phyloP scores from a whole-genome alignment of 2,329 filamentous ascomycete species.

The Cryphonectria parasitica region DNA sequence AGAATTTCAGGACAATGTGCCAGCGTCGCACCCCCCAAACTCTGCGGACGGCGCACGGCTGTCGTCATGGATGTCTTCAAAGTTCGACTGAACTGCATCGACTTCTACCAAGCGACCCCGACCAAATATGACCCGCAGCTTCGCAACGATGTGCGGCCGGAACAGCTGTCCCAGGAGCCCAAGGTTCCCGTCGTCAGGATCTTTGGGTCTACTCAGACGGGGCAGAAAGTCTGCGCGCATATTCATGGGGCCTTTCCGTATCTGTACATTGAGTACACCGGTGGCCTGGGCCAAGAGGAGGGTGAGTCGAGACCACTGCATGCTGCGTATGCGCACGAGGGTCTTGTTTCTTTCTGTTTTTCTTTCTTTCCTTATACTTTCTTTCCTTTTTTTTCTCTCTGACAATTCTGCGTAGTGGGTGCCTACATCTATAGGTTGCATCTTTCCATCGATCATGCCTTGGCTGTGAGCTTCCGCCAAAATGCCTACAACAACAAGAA shows the following conservation, averaged over 20 bases:
- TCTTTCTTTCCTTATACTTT: too few relatives aligned
- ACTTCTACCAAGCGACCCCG: slow-evolving; percentile 84
- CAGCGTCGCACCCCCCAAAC: background rate
- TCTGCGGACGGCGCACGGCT: slow-evolving; percentile 10
- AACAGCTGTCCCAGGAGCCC: slow-evolving; percentile 64
- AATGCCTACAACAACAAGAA: slow-evolving; percentile 70
- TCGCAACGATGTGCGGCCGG: slow-evolving; percentile 64
- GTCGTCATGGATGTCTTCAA: slow-evolving; percentile 72
- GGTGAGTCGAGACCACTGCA: slow-evolving; percentile 53
- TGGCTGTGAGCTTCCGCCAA: slow-evolving; percentile 82
- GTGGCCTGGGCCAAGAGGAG: slow-evolving; percentile 66
- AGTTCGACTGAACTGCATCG: slow-evolving; percentile 91
- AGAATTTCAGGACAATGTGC: slow-evolving; percentile 13
- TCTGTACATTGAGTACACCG: slow-evolving; percentile 85
- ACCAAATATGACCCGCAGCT: slow-evolving; percentile 81
- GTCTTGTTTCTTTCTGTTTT: slow-evolving; percentile 9
- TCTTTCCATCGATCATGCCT: slow-evolving; percentile 85
- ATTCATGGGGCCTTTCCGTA: slow-evolving; percentile 96
- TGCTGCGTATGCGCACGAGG: background rate
- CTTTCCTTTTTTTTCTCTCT: background rate
- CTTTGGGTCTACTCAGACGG: slow-evolving; percentile 91
- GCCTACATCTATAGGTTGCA: slow-evolving; percentile 79
- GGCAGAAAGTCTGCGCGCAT: slow-evolving; percentile 94
- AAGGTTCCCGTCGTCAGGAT: slow-evolving; percentile 85
- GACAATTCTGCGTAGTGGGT: slow-evolving; percentile 57